Base-by-base conservation (phyloP, 768 basidiomycete species). In the Suillus discolor region DNA sequence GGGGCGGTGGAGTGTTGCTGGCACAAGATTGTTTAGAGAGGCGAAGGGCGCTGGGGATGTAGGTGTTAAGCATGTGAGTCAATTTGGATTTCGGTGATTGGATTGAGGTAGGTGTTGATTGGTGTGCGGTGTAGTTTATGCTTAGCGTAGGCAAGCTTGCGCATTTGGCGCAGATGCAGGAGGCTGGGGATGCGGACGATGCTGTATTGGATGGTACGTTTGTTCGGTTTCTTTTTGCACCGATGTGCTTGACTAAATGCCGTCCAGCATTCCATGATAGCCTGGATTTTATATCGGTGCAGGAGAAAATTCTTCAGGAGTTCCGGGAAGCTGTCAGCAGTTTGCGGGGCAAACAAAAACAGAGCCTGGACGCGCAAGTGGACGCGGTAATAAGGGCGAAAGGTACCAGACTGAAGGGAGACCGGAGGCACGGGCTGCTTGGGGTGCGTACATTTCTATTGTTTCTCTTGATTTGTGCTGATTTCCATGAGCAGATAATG, bases 131-230 rank as follows among this genome's bases (percentile, higher is more conserved):
- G 60, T 71, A 99, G 96, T 81, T 98, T 55, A 89, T 94, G 86
- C 85, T 96, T 63, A 96, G 94, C 72, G 87, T 98, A 34, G 93
- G 93, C 25, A 98, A 98, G 76, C 84, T 99, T 13, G 81, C 90
- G 0, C 87, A 93, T 71, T 81, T 97, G 16, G 92, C 92, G 8
- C 79, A 84, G 61, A 70, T 82, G 67, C 79, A 83, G 66, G 89
- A 89, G 69, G 67, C 68, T 38, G 75, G 74, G 18, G 64, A 78
- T 2, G 65, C 78, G 18, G 87, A 91, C 49, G 85, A 88, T 63
- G 72, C 72, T 39, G 79, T 79, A 64, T 78, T 92, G 16, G 88
- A 87, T 73, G 84, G 91, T 89, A 73, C 61, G 79, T 73, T 11
- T 49, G 4, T 7, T n/a, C 8, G 13, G 3, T 41, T 63, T 34